A percentile compares a stretch with the other conserved stretches of the same genome.
These are phyloP conservation scores for Fusarium sp. DNA, from an alignment of 2,329 filamentous ascomycete species.

Conservation along the genomic window DNA sequence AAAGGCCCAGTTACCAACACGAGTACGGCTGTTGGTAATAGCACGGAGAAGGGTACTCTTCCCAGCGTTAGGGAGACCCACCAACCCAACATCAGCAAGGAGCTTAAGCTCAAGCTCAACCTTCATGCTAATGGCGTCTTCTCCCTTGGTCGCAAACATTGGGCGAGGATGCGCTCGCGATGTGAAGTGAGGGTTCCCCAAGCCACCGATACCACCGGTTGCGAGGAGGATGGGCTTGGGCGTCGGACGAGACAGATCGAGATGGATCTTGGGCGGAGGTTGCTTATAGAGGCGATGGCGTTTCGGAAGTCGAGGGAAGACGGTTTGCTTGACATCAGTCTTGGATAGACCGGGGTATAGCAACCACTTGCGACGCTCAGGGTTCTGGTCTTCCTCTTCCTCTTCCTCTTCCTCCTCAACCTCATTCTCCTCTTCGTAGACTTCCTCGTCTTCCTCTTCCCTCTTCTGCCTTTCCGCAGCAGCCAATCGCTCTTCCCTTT, in stretches of 20 bases:
- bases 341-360: constrained; percentile 83
- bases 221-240: constrained; percentile 86
- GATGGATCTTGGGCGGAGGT: constrained; percentile 76
- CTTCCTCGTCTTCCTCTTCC: constrained; percentile 31
- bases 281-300: constrained; percentile 71
- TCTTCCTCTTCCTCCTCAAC: constrained; percentile 51
- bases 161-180: constrained; percentile 80
- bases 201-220: constrained; percentile 86
- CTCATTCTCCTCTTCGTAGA: constrained; percentile 26
- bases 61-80: constrained; percentile 94
- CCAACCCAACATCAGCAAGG: constrained; percentile 92
- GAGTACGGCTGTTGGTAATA: constrained; percentile 87
- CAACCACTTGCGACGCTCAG: constrained; percentile 80
- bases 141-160: constrained; percentile 89
- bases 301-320: constrained; percentile 63
- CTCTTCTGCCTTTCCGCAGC: constrained; percentile 48
- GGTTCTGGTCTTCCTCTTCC: constrained; percentile 57
- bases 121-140: constrained; percentile 80
- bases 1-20: constrained; percentile 95
- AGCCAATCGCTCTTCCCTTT: constrained; percentile 47
- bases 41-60: constrained; percentile 93
- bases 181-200: constrained; percentile 94
- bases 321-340: constrained; percentile 70
- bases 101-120: constrained; percentile 94
- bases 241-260: constrained; percentile 82